A percentile compares a stretch with the other conserved stretches of the same genome.
These are phyloP conservation scores for Chlorella sp. DNA, from an alignment of 139 green algal species.

Conservation along the genomic window DNA sequence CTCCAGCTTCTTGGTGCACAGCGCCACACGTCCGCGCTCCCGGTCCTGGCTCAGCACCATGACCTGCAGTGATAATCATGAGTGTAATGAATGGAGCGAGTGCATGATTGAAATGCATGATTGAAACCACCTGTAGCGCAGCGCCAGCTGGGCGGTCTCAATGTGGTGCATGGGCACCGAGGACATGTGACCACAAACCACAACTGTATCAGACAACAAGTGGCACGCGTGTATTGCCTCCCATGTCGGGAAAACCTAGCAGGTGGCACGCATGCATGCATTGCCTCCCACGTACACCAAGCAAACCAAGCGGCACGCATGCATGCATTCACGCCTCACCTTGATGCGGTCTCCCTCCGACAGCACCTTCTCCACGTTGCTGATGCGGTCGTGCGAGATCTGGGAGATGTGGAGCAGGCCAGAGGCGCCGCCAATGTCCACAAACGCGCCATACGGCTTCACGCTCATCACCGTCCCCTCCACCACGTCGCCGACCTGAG, in stretches of 20 bases:
- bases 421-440: constrained; percentile 92
- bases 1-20: constrained; percentile 99
- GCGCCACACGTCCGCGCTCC: constrained; percentile 85
- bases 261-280: too few relatives aligned
- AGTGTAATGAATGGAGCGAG: too few relatives aligned
- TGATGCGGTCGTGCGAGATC: constrained; percentile 94
- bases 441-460: constrained; percentile 97
- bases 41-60: constrained; percentile 95
- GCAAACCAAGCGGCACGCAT: too few relatives aligned
- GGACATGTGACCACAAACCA: too few relatives aligned
- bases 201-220: too few relatives aligned
- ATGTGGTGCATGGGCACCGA: too few relatives aligned
- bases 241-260: too few relatives aligned
- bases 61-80: constrained; percentile 71
- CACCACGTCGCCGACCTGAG: constrained; percentile 91
- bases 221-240: too few relatives aligned
- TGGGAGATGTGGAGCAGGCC: constrained; percentile 98
- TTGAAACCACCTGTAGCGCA: too few relatives aligned
- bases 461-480: constrained; percentile 87
- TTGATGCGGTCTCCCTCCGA: constrained; percentile 94
- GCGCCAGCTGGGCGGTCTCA: too few relatives aligned
- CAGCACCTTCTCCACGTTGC: constrained; percentile 91
- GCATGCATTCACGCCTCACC: constrained; percentile 65
- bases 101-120: too few relatives aligned
- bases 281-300: too few relatives aligned